Evolutionary conservation across 441 rosid genomes (phyloP), one percentile per base, ranked within the genome.

Genomic region (Erysimum cheiri): DNA sequence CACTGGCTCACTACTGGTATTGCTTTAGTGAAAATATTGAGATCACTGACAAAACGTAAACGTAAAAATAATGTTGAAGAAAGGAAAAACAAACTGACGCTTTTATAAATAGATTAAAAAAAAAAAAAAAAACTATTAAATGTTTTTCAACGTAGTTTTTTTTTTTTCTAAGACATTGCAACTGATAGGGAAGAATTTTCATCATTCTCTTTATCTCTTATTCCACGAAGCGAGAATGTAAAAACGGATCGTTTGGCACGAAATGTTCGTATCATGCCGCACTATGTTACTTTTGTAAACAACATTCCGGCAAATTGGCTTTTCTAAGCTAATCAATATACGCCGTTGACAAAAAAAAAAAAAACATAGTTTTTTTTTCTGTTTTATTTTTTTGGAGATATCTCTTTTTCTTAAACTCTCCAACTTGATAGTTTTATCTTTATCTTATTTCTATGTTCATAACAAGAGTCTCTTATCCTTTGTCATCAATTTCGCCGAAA

Each of bases 401-500:
- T 57, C 4, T 69, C 8, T 8, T 55, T 33, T 55, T 31, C 44
- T 13, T 44, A 68, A 74, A 35, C 32, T 49, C 43, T 32, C 14
- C 55, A 75, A 46, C 70, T 62, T 56, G 60, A 53, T 55, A 11
- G 64, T 33, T 53, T 46, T 46, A 62, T 57, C 74, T 32, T 43
- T 65, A 70, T 76, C 72, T 52, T 53, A 41, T 50, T 22, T 64
- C 4, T 64, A 59, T 29, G 40, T 52, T 64, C 68, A 59, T 35
- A 29, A 52, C 57, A 76, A 59, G 75, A 76, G 62, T 41, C 59
- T 70, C 75, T 66, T 64, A 75, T 75, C 72, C 59, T 7, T 65
- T 48, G 67, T 57, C 75, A 50, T 15, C 61, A 49, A 17, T 32
- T 47, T 63, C 66, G 40, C 70, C 61, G 37, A 57, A 50, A 35